Conservation (phyloP, 768 basidiomycete genomes). For the Serpula lacrymans region DNA sequence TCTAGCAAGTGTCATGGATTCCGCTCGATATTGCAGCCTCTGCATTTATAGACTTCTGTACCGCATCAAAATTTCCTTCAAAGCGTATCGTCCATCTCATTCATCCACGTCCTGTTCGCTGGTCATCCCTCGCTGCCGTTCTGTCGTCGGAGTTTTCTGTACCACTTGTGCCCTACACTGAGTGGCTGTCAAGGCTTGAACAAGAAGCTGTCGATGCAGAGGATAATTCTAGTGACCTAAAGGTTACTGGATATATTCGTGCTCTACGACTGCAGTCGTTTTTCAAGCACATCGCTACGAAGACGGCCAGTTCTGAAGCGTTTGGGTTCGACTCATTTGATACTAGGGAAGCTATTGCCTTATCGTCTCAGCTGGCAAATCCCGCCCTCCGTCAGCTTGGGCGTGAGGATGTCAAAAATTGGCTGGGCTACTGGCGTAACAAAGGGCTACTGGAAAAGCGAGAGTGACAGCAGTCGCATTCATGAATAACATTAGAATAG, state of each 20-base stretch:
- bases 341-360: too few species aligned
- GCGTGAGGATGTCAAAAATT: slow-evolving; percentile 7
- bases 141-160: slow-evolving; percentile 15
- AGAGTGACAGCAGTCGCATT: too few species aligned
- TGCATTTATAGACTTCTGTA: slow-evolving; percentile 21
- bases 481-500: too few species aligned
- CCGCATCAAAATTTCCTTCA: too few species aligned
- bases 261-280: too few species aligned
- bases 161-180: slow-evolving; percentile 21
- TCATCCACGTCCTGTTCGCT: slow-evolving; percentile 20
- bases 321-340: too few species aligned
- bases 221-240: too few species aligned
- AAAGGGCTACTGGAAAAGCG: too few species aligned
- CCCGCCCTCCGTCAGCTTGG: slow-evolving; percentile 3
- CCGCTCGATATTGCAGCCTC: slow-evolving; percentile 21
- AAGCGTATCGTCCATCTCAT: slow-evolving; percentile 19
- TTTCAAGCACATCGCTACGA: slow-evolving; percentile 2
- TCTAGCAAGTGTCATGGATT: slow-evolving; percentile 22
- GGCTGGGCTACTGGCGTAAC: slow-evolving; percentile 14
- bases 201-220: too few species aligned
- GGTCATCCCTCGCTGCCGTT: slow-evolving; percentile 13
- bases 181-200: slow-evolving; percentile 18
- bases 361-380: too few species aligned
- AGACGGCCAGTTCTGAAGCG: too few species aligned
- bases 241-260: neutral